These are phyloP conservation scores for Candida sojae DNA, from an alignment of 1,139 yeast genomes.

Conservation along the genomic window DNA sequence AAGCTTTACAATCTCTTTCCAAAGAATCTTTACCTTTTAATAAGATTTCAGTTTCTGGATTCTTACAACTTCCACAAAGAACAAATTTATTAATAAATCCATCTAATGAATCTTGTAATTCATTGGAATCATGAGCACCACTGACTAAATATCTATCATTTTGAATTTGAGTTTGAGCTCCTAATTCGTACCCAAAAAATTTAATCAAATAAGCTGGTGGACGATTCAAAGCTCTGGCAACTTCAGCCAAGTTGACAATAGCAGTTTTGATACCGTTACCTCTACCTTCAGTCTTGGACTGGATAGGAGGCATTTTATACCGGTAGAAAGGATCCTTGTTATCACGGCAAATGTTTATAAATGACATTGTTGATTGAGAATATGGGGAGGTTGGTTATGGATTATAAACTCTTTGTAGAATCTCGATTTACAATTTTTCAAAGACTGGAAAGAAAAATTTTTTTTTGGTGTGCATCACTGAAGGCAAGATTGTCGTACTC, in stretches of 20 bases:
- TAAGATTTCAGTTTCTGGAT: slow-evolving; percentile 94
- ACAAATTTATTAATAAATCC: slow-evolving; percentile 93
- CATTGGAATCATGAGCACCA: slow-evolving; percentile 90
- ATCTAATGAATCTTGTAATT: slow-evolving; percentile 91
- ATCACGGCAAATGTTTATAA: slow-evolving; percentile 93
- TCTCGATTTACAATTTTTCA: background rate
- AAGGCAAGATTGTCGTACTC: background rate
- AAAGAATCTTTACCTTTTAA: slow-evolving; percentile 76
- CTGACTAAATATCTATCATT: slow-evolving; percentile 89
- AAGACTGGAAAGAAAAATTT: background rate
- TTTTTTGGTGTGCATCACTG: background rate
- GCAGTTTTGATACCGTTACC: slow-evolving; percentile 99
- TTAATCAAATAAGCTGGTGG: slow-evolving; percentile 91
- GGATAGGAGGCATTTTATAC: slow-evolving; percentile 97
- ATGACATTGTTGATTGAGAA: slow-evolving; percentile 56
- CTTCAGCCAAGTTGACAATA: slow-evolving; percentile 85
- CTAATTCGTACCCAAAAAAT: slow-evolving; percentile 94
- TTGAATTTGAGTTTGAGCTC: slow-evolving; percentile 83
- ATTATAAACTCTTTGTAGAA: background rate
- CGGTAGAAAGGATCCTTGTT: slow-evolving; percentile 98
- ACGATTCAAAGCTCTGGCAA: slow-evolving; percentile 91
- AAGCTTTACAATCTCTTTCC: slow-evolving; percentile 95
- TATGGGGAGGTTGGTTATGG: background rate
- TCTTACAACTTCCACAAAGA: slow-evolving; percentile 91
- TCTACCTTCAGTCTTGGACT: slow-evolving; percentile 96